Evolutionary conservation across 2,329 filamentous ascomycete genomes (phyloP).

Genomic region (Ilyonectria robusta): DNA sequence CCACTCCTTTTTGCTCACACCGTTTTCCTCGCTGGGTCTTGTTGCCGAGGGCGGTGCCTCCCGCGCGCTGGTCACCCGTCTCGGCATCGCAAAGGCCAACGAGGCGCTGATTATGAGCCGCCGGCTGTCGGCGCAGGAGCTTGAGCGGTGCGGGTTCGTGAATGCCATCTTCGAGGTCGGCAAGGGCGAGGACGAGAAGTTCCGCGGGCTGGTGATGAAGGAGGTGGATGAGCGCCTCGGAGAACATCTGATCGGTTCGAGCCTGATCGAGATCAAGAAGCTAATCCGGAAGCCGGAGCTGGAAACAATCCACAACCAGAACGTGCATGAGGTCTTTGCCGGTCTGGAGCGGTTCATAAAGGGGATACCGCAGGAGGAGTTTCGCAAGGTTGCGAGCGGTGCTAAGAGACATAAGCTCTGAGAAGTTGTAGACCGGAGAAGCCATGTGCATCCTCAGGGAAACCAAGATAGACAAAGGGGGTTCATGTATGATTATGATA

Average conservation of each 20-base stretch:
- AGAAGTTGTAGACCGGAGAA: constrained; percentile 7
- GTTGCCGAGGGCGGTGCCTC: constrained; percentile 91
- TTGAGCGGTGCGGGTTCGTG: constrained; percentile 84
- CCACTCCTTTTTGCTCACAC: constrained; percentile 87
- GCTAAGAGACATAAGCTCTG: constrained; percentile 96
- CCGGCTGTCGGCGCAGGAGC: constrained; percentile 79
- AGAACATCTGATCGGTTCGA: constrained; percentile 83
- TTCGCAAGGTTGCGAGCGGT: constrained; percentile 85
- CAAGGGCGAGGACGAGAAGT: constrained; percentile 76
- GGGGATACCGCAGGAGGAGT: constrained; percentile 90
- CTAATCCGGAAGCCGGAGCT: constrained; percentile 82
- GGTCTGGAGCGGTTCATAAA: constrained; percentile 85
- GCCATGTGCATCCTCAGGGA: background rate
- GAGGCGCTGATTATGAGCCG: constrained; percentile 95
- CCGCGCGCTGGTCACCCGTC: constrained; percentile 81
- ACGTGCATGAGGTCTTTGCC: constrained; percentile 86
- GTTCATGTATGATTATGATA: constrained; percentile 1
- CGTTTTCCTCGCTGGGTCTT: constrained; percentile 90
- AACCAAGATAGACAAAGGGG: constrained; percentile 1
- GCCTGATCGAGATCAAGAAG: constrained; percentile 86
- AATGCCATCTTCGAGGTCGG: constrained; percentile 81
- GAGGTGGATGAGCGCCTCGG: constrained; percentile 89
- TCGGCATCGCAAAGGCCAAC: constrained; percentile 87
- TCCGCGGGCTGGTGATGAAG: constrained; percentile 77
- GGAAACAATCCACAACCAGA: constrained; percentile 81